Base-by-base conservation (phyloP, 306 rosid genomes). In the Luffa aegyptiaca region DNA sequence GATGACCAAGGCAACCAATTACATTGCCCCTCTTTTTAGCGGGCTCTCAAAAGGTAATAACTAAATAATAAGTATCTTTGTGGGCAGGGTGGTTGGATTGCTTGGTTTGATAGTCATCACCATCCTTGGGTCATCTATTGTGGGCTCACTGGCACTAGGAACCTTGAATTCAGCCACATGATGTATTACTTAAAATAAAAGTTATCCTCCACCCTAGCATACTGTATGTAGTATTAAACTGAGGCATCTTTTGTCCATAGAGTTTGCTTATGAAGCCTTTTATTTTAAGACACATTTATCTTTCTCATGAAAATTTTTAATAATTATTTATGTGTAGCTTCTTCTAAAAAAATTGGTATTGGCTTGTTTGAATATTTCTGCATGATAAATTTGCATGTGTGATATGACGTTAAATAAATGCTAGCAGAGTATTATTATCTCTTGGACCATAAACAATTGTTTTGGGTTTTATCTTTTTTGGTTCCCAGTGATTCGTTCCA, bases 41-140 rank as follows among this genome's bases (percentile, higher is more conserved):
- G 97, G 93, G 66, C 84, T 91, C 63, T 90, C 97, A 36, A 90
- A 90, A 86, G 97, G 98, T 91, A 84, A 86, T 72, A 17, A 36
- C 16, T 52, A 79, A 44, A 49, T 4, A 14, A n/a, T 5, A 5
- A 52, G 58, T 52, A 46, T 64, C 48, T 46, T 21, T 79, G 51
- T 33, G 45, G 69, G 53, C 18, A 37, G 37, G 35, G 31, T 35
- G 80, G 49, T 17, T 55, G 62, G 18, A 35, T 75, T 76, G 31
- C 61, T 74, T 49, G 78, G 8, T 74, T 26, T 70, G 35, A 44
- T 45, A 53, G 75, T 21, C 75, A 69, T 42, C 31, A 10, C 75
- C 75, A 68, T 39, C 75, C 45, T 37, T 36, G 49, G 31, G 21
- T 39, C 35, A n/a, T 39, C 75, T 41, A 41, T 37, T 13, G 48